These are phyloP conservation scores for Pythium chondricola DNA, from an alignment of 352 stramenopile genomes.

Conservation along the genomic window DNA sequence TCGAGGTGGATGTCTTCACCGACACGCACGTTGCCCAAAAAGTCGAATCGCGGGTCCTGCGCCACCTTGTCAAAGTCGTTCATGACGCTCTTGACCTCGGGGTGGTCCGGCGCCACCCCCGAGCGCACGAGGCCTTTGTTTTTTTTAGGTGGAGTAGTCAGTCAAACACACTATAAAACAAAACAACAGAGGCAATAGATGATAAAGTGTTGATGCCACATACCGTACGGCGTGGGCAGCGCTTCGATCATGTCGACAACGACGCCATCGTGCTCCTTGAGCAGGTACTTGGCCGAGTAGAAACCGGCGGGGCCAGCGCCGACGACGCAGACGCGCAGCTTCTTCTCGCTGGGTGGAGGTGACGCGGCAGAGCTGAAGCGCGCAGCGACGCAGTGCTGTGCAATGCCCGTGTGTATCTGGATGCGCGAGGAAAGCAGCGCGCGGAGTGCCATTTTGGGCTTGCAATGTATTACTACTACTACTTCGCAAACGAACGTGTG, in stretches of 20 bases:
- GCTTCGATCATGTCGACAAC: slow-evolving; percentile 91
- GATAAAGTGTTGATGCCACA: too few species aligned
- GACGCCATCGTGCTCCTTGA: slow-evolving; percentile 67
- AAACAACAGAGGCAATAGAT: not conserved
- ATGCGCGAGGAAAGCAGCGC: slow-evolving; percentile 11
- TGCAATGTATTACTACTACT: too few species aligned
- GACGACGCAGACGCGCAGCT: slow-evolving; percentile 82
- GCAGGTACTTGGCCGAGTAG: slow-evolving; percentile 93
- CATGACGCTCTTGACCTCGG: slow-evolving; percentile 97
- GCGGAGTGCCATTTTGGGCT: slow-evolving; percentile 19
- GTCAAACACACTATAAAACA: too few species aligned
- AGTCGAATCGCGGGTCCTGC: slow-evolving; percentile 72
- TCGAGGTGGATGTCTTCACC: slow-evolving; percentile 82
- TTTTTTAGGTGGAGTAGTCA: not conserved
- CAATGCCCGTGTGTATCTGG: too few species aligned
- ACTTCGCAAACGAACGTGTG: too few species aligned
- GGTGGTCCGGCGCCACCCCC: slow-evolving; percentile 97
- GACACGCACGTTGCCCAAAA: slow-evolving; percentile 88
- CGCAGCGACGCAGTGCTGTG: slow-evolving; percentile 7
- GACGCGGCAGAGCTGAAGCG: slow-evolving; percentile 7
- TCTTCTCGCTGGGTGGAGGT: not conserved
- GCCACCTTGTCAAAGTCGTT: slow-evolving; percentile 94
- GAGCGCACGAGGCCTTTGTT: slow-evolving; percentile 89
- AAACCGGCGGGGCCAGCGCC: slow-evolving; percentile 89
- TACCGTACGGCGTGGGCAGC: slow-evolving; percentile 91